phyloP scores from a whole-genome alignment of 108 stramenopile species.

The Nitzschia sp. region DNA sequence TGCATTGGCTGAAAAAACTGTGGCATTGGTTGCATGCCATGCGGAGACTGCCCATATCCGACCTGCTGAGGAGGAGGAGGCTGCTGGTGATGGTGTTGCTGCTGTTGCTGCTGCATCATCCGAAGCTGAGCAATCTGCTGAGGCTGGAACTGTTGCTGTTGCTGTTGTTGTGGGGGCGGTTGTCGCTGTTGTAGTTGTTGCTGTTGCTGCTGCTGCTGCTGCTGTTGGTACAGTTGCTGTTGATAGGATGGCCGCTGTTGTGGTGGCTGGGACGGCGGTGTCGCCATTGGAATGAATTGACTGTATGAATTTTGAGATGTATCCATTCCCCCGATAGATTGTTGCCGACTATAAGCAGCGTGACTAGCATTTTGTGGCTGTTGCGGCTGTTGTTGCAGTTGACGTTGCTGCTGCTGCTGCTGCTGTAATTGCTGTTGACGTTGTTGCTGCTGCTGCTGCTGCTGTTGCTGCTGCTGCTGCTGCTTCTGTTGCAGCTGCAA shows the following conservation, averaged over 20 bases:
- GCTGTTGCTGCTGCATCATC: slow-evolving; percentile 43
- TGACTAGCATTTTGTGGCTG: not conserved
- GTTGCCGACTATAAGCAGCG: slow-evolving; percentile 2
- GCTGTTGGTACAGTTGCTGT: slow-evolving; percentile 14
- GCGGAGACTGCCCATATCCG: slow-evolving; percentile 2
- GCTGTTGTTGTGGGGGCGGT: slow-evolving; percentile 7
- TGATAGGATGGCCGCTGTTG: slow-evolving; percentile 13
- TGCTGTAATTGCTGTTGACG: slow-evolving; percentile 11
- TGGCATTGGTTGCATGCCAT: slow-evolving; percentile 15
- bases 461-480: slow-evolving; percentile 17
- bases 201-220: slow-evolving; percentile 11
- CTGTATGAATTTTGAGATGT: not conserved
- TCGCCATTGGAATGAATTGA: slow-evolving; percentile 20
- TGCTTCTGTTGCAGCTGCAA: not conserved
- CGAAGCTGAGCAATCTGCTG: slow-evolving; percentile 32
- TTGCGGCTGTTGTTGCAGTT: slow-evolving; percentile 2
- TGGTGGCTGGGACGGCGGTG: slow-evolving; percentile 10
- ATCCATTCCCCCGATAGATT: slow-evolving; percentile 5
- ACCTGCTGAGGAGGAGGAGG: not conserved
- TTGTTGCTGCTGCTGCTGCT: slow-evolving; percentile 12
- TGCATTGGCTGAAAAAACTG: slow-evolving; percentile 33
- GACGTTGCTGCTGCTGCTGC: not conserved
- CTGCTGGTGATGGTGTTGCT: slow-evolving; percentile 30
- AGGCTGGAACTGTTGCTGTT: slow-evolving; percentile 20
- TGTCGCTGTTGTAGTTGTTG: slow-evolving; percentile 25